Base-by-base conservation (phyloP, 2,329 filamentous ascomycete species). In the Sphaerulina vaccinii region DNA sequence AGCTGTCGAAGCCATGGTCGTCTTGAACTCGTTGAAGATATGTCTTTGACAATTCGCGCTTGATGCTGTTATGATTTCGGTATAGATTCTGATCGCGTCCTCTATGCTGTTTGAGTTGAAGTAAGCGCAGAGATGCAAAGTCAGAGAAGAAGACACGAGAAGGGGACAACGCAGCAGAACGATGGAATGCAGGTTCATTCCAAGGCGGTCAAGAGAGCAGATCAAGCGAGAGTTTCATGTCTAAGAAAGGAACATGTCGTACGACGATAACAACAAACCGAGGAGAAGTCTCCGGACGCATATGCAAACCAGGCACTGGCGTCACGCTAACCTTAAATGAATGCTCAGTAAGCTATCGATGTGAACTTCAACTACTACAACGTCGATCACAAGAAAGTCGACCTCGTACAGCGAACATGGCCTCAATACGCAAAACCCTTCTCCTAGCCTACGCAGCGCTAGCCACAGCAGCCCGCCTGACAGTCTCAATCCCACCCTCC, bases 401-500 rank as follows among this genome's bases (percentile, higher is more conserved):
- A 16, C 13, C 2, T 36, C 15, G 8, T 36, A 35, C 44, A 24
- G 16, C 23, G 18, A 11, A 4, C 41, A 56, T 56, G 49, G 22
- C 45, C 9, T 42, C 33, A 8, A 21, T 54, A 33, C 48, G 43
- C 37, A 43, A 40, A 18, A 32, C 43, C 10, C 38, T 56, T 22
- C 32, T 60, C 33, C 49, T 62, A 13, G 50, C 50, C 22, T 52
- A 49, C 51, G 59, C 63, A n/a, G 48, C 68, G 13, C 29, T 66
- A 10, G 51, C 63, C 16, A 65, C 66, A 9, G 73, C 74, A 33
- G 73, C 74, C 27, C 68, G 70, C 49, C 69, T 78, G 51, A 79
- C 76, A 35, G 73, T 83, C 61, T 75, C 78, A 45, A 78, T 82
- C 21, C 73, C 81, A 27, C 62, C 66, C 16, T 68, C 70, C 64